Percentiles rank a stretch among this genome's conserved stretches.
phyloP scores from a whole-genome alignment of 345 rosid species.

The Eutrema heterophyllum region DNA sequence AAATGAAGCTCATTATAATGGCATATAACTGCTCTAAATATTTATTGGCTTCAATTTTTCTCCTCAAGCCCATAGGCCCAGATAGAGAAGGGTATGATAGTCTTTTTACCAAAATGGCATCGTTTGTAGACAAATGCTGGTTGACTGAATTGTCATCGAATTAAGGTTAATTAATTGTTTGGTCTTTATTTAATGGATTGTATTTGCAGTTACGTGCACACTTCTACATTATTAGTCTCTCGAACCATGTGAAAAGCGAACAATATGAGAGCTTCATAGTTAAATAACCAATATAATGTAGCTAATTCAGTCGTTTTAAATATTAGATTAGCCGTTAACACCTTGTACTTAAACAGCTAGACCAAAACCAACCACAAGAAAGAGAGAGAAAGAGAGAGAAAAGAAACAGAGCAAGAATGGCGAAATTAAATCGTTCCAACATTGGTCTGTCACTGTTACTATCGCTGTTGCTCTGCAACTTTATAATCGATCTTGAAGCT shows the following conservation, averaged over 20 bases:
- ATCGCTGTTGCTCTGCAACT: conserved; percentile 16
- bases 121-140: background rate
- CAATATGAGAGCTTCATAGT: background rate
- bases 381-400: background rate
- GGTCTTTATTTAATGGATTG: conserved; percentile 17
- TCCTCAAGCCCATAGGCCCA: background rate
- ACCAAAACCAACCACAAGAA: background rate
- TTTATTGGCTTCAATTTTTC: background rate
- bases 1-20: background rate
- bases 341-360: background rate
- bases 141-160: background rate
- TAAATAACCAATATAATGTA: background rate
- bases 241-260: background rate
- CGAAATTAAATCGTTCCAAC: background rate
- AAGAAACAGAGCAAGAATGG: conserved; percentile 20
- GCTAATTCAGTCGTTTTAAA: background rate
- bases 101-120: background rate
- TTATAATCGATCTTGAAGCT: conserved; percentile 18
- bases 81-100: background rate
- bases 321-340: background rate
- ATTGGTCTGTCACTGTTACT: conserved; percentile 5
- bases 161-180: background rate
- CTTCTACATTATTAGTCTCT: background rate
- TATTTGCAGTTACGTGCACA: background rate
- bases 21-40: background rate